Evolutionary conservation across 257 asterid genomes (phyloP), one percentile per base, ranked within the genome.

Genomic region (Capsicum chinense): DNA sequence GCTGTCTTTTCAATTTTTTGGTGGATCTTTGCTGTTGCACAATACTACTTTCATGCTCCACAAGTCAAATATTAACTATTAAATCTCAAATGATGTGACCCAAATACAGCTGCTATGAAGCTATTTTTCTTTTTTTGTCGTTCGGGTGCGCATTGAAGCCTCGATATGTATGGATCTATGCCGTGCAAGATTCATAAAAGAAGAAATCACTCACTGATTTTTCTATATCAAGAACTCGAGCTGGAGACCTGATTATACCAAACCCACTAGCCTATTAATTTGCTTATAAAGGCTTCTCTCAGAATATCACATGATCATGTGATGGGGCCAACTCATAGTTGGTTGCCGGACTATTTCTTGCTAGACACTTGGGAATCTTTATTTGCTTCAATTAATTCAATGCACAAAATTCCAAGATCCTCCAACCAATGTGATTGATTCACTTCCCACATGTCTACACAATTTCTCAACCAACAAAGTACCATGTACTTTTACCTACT

Each of bases 351-450:
- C 83, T 80, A 59, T 80, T 80, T 80, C 84, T 76, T 76, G 60
- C 37, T 7, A 73, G 56, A 56, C 68, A 74, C n/a, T 63, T 50
- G 37, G 81, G 83, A 80, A 86, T 68, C 88, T 78, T 70, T 62
- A 47, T 78, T 73, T 67, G 12, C 80, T 73, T 19, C 88, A 50
- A 80, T 85, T 83, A 87, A 87, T 83, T 85, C 81, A 69, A 54
- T 14, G 42, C 83, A 16, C 5, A 16, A 59, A 69, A 58, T 8
- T 76, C 60, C 63, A 26, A 76, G 3, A 26, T 69, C 66, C 57
- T 62, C 54, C 79, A 60, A 68, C 76, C 78, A 83, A 84, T 87
- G 87, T 87, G 87, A 85, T 89, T 88, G 84, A 84, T 64, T 80
- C 70, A 73, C 79, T 84, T 59, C 82, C 71, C 82, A 82, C 87